Percentiles rank a stretch among this genome's conserved stretches.
Conservation (phyloP, 768 basidiomycete genomes). For the Suillus paluster region DNA sequence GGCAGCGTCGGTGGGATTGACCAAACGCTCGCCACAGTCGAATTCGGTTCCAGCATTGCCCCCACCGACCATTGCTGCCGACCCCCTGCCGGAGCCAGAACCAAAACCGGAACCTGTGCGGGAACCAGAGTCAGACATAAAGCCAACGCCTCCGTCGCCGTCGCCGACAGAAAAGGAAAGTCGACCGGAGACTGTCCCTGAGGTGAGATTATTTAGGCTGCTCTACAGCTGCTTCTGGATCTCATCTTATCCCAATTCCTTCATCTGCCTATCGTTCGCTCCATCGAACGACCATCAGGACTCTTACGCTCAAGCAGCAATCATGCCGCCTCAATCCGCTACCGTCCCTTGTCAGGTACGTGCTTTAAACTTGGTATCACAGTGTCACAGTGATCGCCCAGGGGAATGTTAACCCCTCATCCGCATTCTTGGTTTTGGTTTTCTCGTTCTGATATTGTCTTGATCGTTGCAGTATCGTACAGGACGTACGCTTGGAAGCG, state of each 20-base stretch:
- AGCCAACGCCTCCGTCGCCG: constrained; percentile 12
- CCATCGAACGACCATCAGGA: constrained; percentile 20
- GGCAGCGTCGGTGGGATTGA: constrained; percentile 21
- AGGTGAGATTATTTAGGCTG: constrained; percentile 18
- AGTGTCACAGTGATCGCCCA: background rate
- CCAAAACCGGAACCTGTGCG: constrained; percentile 20
- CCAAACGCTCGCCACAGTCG: constrained; percentile 34
- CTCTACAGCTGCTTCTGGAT: constrained; percentile 10
- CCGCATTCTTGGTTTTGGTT: constrained; percentile 9
- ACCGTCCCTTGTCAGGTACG: constrained; percentile 54
- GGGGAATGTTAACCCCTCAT: constrained; percentile 1
- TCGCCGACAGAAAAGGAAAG: constrained; percentile 24
- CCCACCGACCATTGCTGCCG: background rate
- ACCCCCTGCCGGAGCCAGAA: constrained; percentile 14
- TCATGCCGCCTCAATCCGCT: constrained; percentile 36
- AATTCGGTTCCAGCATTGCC: constrained; percentile 18
- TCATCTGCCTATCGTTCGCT: constrained; percentile 9
- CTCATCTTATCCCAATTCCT: constrained; percentile 1
- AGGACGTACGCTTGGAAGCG: constrained; percentile 86
- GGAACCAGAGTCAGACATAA: constrained; percentile 6
- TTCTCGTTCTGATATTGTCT: constrained; percentile 3
- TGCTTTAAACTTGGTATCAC: background rate
- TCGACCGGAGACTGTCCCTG: constrained; percentile 31
- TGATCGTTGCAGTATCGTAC: constrained; percentile 69
- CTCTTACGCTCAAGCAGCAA: constrained; percentile 12